Base-by-base conservation (phyloP, 495 filamentous ascomycete species). In the Bathelium albidoporum region DNA sequence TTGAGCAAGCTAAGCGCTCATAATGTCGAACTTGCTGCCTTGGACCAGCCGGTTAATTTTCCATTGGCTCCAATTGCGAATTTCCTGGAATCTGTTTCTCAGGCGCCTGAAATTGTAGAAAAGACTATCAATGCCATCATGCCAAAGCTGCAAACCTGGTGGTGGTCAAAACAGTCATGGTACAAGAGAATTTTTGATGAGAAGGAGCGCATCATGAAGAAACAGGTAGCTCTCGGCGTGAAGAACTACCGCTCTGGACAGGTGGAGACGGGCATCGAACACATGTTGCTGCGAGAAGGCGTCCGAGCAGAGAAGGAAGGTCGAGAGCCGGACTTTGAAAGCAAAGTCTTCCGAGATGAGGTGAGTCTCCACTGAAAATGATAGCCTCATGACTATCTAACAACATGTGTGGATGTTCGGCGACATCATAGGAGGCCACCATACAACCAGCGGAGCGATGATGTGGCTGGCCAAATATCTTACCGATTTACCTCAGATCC, bases 201-300 rank as follows among this genome's bases (percentile, higher is more conserved):
- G 7, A 49, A 49, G 18, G 7, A 9, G 22, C 39, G 62, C 45
- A 20, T 49, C n/a, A 49, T 9, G 44, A 49, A 20, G 22, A 16
- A 41, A 41, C 36, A 41, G 36, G 36, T 41, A 16, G 44, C 44
- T 9, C 12, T 10, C 3, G 18, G 44, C 5, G 44, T 49, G 22
- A 49, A 49, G n/a, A 49, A 20, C n/a, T 49, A 49, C 44, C 5
- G 5, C 44, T 10, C 44, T 9, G 7, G 18, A 20, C 44, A 55
- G 43, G 43, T 59, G 14, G 26, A 39, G n/a, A 34, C 53, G 11
- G 49, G 26, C 12, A 68, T 79, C 53, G 71, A 78, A 62, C 65
- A 72, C 16, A 70, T 78, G n/a, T 41, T 79, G 4, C 62, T 68
- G 24, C 71, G 76, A 32, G 76, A 78, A 64, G 67, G 66, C 26